Evolutionary conservation across 768 basidiomycete species (phyloP), one percentile per base, ranked within the genome.

Genomic region (Lactarius sp.): DNA sequence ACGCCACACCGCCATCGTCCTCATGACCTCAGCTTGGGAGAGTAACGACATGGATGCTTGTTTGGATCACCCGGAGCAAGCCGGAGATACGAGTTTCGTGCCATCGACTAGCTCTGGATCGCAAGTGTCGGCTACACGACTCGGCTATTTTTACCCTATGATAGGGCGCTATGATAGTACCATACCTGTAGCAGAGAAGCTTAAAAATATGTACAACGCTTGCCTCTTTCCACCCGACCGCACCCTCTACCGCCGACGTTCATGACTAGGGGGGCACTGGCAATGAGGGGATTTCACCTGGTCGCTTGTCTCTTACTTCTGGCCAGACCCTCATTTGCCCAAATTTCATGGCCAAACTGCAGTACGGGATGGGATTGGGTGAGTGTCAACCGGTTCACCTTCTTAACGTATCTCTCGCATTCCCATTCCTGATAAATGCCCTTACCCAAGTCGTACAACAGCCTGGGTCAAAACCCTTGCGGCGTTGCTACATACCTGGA

Each of bases 381-480:
- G 13, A 47, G 59, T 36, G 16, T 18, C 22, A 41, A 27, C 22
- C 13, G 10, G 16, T 18, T 33, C 13, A 33, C 5, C 10, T 14
- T 34, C n/a, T 51, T 37, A 1, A 10, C n/a, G 14, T 33, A 20
- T 36, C n/a, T 18, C 2, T 49, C n/a, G n/a, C 12, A 18, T 56
- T 20, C n/a, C 42, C 33, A n/a, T 44, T 33, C 8, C 46, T 55
- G 46, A 56, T 46, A 31, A n/a, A 22, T 6, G 3, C 41, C 12
- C 7, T 7, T 6, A 13, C 27, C 39, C 53, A 33, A 62, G 61
- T 44, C 61, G 33, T 57, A 36, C 41, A 62, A 62, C 22, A 57
- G 41, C 41, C 33, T 57, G 37, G 7, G 6, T 44, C 61, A 62
- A 52, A 62, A 46, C 41, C 56, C 61, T 18, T 62, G 61, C 61